phyloP scores from a whole-genome alignment of 2,329 filamentous ascomycete species.

The Penicillium concentricum region DNA sequence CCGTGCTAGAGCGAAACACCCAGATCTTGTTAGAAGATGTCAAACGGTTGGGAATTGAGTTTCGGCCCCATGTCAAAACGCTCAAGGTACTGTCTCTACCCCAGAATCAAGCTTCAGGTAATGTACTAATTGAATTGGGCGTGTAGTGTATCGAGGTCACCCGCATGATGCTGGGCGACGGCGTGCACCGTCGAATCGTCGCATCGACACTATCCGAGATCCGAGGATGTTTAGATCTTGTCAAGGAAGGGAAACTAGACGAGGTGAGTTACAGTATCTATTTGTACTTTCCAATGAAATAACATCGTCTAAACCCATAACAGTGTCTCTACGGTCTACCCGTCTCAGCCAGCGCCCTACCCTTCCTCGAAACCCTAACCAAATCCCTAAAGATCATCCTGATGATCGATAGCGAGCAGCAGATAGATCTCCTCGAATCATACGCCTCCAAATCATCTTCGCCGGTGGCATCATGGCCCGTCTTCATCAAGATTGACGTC shows the following conservation, averaged over 20 bases:
- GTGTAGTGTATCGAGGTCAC: slow-evolving; percentile 30
- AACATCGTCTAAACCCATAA: not conserved
- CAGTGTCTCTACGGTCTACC: slow-evolving; percentile 44
- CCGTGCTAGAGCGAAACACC: slow-evolving; percentile 41
- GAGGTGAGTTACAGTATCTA: slow-evolving; percentile 30
- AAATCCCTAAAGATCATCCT: slow-evolving; percentile 35
- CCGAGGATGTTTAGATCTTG: slow-evolving; percentile 40
- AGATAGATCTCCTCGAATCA: slow-evolving; percentile 22
- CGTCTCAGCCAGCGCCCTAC: slow-evolving; percentile 37
- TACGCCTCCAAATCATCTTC: slow-evolving; percentile 1
- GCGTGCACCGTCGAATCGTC: slow-evolving; percentile 40
- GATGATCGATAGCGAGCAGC: slow-evolving; percentile 34
- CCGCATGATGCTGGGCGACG: slow-evolving; percentile 43
- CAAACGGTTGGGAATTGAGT: slow-evolving; percentile 38
- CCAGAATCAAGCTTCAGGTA: not conserved
- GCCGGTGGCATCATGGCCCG: slow-evolving; percentile 15
- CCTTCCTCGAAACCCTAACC: slow-evolving; percentile 30
- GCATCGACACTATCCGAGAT: slow-evolving; percentile 46
- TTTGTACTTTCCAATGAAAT: not conserved
- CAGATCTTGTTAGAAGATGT: slow-evolving; percentile 41
- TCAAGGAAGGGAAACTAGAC: slow-evolving; percentile 41
- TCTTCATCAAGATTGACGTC: slow-evolving; percentile 29
- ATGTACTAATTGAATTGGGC: not conserved
- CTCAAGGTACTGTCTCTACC: slow-evolving; percentile 37
- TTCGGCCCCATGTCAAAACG: slow-evolving; percentile 49